These are phyloP conservation scores for Lineolata rhizophorae DNA, from an alignment of 495 filamentous ascomycete genomes.

Conservation along the genomic window DNA sequence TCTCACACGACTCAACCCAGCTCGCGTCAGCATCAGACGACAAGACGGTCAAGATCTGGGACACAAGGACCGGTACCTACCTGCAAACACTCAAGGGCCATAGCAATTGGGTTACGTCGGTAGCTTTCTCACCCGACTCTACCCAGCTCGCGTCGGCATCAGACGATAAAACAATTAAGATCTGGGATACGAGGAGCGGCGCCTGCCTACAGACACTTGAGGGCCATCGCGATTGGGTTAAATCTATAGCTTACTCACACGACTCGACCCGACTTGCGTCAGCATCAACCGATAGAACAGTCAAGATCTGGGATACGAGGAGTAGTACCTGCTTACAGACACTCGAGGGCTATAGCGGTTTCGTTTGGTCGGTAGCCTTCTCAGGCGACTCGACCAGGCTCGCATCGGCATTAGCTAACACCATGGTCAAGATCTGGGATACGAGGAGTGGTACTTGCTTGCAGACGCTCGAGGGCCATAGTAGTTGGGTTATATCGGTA, in stretches of 20 bases:
- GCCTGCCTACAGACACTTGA: conserved; percentile 7
- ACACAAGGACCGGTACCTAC: neutral
- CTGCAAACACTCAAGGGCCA: conserved; percentile 3
- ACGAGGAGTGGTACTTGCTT: conserved; percentile 50
- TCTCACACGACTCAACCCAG: conserved; percentile 2
- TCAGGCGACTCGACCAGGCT: conserved; percentile 15
- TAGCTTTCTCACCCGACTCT: conserved; percentile 1
- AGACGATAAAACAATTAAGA: conserved; percentile 14
- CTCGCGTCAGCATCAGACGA: conserved; percentile 1
- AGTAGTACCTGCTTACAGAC: neutral
- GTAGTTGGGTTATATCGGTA: conserved; percentile 1
- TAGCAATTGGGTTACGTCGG: neutral
- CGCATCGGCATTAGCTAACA: conserved; percentile 85
- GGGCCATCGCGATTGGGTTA: conserved; percentile 8
- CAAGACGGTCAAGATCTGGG: conserved; percentile 1
- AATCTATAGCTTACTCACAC: conserved; percentile 10
- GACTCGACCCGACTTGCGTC: conserved; percentile 9
- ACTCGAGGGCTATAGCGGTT: neutral
- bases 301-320: conserved; percentile 16
- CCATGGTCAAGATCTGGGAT: conserved; percentile 83
- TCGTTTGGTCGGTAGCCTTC: neutral
- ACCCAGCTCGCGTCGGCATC: conserved; percentile 15
- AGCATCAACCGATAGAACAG: conserved; percentile 2
- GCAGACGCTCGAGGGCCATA: conserved; percentile 11
- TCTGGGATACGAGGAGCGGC: conserved; percentile 18